Evolutionary conservation across 371 early-diverging fungal genomes (phyloP), one percentile per base, ranked within the genome.

Genomic region (Zopfochytrium polystomum): DNA sequence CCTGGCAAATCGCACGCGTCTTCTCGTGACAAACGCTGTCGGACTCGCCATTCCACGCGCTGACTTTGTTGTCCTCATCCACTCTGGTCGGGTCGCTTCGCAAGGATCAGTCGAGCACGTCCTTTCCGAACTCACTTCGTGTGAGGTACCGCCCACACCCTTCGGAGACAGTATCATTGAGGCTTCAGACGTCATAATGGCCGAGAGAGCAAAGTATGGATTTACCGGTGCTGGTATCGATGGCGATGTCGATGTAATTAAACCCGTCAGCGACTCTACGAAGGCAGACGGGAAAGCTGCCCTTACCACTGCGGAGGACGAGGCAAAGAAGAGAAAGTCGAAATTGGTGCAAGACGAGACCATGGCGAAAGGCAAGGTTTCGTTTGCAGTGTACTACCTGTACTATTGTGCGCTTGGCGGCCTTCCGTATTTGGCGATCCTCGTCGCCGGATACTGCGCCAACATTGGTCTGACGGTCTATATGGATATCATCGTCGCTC

Each of bases 41-140:
- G n/a, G n/a, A n/a, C n/a, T n/a, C n/a, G n/a, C n/a, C n/a, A n/a
- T 57, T 68, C 23, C 31, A 42, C 23, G 45, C 51, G 7, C 71
- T 87, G 26, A 79, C 31, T 83, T 83, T 60, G 77, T 91, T n/a
- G 88, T 87, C 23, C 83, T 86, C 23, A 58, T 93, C 67, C 67
- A 80, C 11, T 79, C 84, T 22, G 92, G 92, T n/a, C 55, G 65
- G 3, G 81, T 91, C 42, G 74, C 69, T 9, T 76, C 71, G 5
- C 80, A 77, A 38, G 90, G 90, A 1, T 3, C 54, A 42, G 57
- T 66, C n/a, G 62, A 66, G 0, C 26, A n/a, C 27, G 68, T 67
- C 15, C 67, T 81, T 20, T 27, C 30, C 23, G 22, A 48, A 9
- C 22, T 48, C 13, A 20, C 9, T 26, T 18, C 47, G 22, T 45